Conservation (phyloP, 2,329 filamentous ascomycete genomes). For the Xylaria sp. region DNA sequence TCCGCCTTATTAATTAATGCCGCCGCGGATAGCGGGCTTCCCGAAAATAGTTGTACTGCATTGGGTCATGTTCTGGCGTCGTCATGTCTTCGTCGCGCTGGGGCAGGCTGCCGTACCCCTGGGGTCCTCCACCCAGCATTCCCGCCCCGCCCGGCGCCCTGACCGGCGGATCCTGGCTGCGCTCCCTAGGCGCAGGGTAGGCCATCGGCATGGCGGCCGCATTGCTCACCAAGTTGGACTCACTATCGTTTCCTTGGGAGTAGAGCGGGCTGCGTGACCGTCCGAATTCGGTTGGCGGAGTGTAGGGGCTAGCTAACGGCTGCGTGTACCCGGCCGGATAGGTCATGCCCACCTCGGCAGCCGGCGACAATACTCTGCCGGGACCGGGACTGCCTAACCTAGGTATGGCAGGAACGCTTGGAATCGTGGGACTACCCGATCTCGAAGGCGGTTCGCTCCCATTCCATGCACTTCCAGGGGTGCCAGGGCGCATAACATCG, state of each 20-base stretch:
- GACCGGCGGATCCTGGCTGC: constrained; percentile 36
- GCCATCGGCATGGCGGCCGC: constrained; percentile 56
- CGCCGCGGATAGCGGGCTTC: constrained; percentile 24
- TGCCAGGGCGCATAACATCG: constrained; percentile 64
- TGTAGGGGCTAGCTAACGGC: constrained; percentile 30
- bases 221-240: constrained; percentile 54
- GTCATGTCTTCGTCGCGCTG: constrained; percentile 50
- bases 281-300: constrained; percentile 31
- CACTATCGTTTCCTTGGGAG: constrained; percentile 54
- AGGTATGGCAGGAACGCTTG: constrained; percentile 32
- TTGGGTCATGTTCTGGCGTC: constrained; percentile 44
- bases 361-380: constrained; percentile 29
- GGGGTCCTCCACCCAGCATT: constrained; percentile 59
- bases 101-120: constrained; percentile 62
- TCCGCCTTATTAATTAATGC: constrained; percentile 4
- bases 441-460: constrained; percentile 49
- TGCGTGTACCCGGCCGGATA: constrained; percentile 32
- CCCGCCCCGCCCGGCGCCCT: constrained; percentile 41
- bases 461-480: constrained; percentile 57
- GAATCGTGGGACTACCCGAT: constrained; percentile 52
- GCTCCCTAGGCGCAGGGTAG: constrained; percentile 38
- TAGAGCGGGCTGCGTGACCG: constrained; percentile 53
- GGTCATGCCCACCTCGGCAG: constrained; percentile 29
- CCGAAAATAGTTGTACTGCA: constrained; percentile 62
- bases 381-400: constrained; percentile 33